phyloP scores from a whole-genome alignment of 2,329 filamentous ascomycete genomes.

The Talaromyces funiculosus region DNA sequence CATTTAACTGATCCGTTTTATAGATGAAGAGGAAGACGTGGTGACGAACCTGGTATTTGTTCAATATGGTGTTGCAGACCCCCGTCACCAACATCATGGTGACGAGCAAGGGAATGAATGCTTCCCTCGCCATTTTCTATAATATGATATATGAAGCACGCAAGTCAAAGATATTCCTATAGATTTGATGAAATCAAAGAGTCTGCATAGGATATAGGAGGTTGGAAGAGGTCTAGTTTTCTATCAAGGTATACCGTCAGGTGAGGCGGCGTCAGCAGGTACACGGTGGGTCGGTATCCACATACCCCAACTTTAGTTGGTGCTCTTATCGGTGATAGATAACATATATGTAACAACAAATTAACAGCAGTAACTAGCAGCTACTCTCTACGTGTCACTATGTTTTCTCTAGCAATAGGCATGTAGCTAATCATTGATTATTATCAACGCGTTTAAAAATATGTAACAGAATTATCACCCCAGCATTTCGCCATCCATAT shows the following conservation, averaged over 20 bases:
- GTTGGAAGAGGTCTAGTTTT: not conserved
- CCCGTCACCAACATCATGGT: constrained; percentile 95
- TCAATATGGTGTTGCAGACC: constrained; percentile 93
- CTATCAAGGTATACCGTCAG: not conserved
- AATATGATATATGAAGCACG: not conserved
- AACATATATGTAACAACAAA: too few species aligned
- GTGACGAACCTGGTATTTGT: constrained; percentile 76
- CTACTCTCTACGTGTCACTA: not conserved
- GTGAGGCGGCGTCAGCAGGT: not conserved
- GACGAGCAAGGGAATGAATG: constrained; percentile 76
- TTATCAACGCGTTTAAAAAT: not conserved
- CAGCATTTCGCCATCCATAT: constrained; percentile 10
- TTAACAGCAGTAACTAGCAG: too few species aligned
- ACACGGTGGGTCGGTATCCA: not conserved
- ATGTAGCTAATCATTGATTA: not conserved
- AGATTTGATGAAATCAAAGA: not conserved
- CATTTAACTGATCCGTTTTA: not conserved
- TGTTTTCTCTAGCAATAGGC: not conserved
- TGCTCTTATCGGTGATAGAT: not conserved
- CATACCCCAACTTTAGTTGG: not conserved
- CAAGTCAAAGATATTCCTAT: not conserved
- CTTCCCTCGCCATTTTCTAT: constrained; percentile 62
- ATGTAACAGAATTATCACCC: not conserved
- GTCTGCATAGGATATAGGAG: not conserved
- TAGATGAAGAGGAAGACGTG: not conserved